Base-by-base conservation (phyloP, 164 flowering plant species). In the Nymphaea thermarum region DNA sequence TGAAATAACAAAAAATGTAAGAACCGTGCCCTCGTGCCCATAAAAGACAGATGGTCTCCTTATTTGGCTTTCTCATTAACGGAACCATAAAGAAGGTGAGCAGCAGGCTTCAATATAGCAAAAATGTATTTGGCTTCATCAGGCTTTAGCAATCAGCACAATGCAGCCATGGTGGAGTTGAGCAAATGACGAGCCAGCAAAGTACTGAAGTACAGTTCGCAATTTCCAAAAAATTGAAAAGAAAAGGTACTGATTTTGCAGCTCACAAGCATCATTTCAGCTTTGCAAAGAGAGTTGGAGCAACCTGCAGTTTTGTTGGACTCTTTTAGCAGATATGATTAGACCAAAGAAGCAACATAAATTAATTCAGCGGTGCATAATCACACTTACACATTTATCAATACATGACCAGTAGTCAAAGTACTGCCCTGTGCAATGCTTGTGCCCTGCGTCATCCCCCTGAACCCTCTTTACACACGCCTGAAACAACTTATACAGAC, bases 361-460 rank as follows among this genome's bases (percentile, higher is more conserved):
- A 4, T 51, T 8, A 51, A 51, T 3, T 3, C 57, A 10, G 14
- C 57, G 14, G 57, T 51, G 57, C 8, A 51, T 51, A 51, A 51
- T 10, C 57, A 51, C 14, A 62, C 97, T 83, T 84, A 91, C 97
- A 71, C 93, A 86, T 82, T 85, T 85, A 74, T 91, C 97, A 63
- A 91, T 71, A 67, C 97, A 91, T 17, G 82, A 82, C 90, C 90
- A 89, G 71, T 91, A 91, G 73, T 91, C 97, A 63, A 91, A 91
- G 72, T 91, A 89, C 66, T 91, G 97, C 63, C 96, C 96, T 3
- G 98, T 91, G 68, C 98, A 91, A 71, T 91, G 98, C 73, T 89
- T 91, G 73, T 86, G 85, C 45, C 96, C 98, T 63, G 74, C 67
- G 70, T 86, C 90, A 78, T 91, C 96, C 17, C 80, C 88, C 75